A percentile compares a stretch with the other conserved stretches of the same genome.
Evolutionary conservation across 768 basidiomycete genomes (phyloP).

Genomic region (Tulasnella sp.): DNA sequence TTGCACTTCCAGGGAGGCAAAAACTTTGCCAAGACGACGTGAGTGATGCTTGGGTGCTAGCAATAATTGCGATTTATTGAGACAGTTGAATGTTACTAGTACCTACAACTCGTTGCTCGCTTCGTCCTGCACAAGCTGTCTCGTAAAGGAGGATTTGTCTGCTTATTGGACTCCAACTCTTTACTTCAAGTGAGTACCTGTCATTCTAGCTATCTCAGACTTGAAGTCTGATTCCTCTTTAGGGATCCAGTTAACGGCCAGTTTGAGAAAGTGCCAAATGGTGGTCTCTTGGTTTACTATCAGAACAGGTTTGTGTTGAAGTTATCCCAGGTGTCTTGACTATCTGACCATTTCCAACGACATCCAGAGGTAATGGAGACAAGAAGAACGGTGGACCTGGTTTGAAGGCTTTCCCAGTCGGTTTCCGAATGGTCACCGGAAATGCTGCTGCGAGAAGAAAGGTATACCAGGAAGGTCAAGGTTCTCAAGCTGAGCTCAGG

Average conservation of each 20-base stretch:
- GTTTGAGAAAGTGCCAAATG: conserved; percentile 13
- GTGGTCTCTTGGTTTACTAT: conserved; percentile 15
- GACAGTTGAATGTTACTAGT: too few species aligned
- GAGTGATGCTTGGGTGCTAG: too few species aligned
- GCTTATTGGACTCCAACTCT: conserved; percentile 17
- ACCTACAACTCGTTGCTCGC: conserved; percentile 13
- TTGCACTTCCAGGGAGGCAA: not conserved
- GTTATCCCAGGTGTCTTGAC: too few species aligned
- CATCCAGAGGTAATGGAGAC: conserved; percentile 10
- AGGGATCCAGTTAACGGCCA: conserved; percentile 1
- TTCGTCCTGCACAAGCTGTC: conserved; percentile 12
- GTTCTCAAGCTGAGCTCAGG: conserved; percentile 31
- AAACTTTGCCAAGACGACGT: not conserved
- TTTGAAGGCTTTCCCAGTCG: conserved; percentile 6
- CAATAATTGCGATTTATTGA: too few species aligned
- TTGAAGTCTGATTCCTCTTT: too few species aligned
- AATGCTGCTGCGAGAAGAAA: conserved; percentile 2
- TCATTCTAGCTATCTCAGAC: too few species aligned
- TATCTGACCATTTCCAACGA: conserved; percentile 11
- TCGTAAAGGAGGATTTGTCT: conserved; percentile 14
- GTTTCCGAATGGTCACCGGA: conserved; percentile 18
- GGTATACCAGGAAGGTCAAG: conserved; percentile 16
- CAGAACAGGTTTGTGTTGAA: too few species aligned
- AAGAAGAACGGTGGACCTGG: not conserved
- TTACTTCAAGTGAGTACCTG: conserved; percentile 16